A percentile compares a stretch with the other conserved stretches of the same genome.
Conservation (phyloP, 306 rosid species). For the Prunus campanulata region DNA sequence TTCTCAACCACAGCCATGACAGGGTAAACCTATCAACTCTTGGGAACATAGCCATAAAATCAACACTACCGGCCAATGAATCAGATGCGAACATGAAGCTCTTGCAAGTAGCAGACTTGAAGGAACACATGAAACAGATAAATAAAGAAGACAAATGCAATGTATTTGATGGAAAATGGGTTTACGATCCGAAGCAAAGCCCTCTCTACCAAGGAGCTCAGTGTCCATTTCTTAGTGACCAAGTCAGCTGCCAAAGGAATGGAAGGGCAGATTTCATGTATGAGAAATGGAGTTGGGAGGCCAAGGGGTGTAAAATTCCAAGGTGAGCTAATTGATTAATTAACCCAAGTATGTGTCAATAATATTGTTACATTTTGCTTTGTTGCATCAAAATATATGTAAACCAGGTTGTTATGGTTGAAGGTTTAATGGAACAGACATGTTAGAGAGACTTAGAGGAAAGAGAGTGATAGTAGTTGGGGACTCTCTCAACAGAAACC, state of each 20-base stretch:
- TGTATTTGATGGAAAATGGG: constrained; percentile 45
- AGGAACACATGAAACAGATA: neutral
- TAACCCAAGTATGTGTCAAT: neutral
- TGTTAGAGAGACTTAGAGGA: constrained; percentile 45
- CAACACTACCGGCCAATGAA: constrained; percentile 1
- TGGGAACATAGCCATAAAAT: neutral
- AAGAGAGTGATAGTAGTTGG: constrained; percentile 45
- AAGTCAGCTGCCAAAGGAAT: constrained; percentile 46
- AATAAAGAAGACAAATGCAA: constrained; percentile 29
- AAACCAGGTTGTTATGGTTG: neutral
- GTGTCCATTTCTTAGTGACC: constrained; percentile 51
- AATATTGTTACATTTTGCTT: neutral
- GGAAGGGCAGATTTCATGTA: constrained; percentile 44
- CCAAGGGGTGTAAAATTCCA: constrained; percentile 38
- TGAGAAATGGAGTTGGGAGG: constrained; percentile 49
- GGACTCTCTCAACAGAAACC: constrained; percentile 52
- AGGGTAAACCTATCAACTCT: constrained; percentile 2
- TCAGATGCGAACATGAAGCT: neutral
- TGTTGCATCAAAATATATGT: neutral
- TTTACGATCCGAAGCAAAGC: constrained; percentile 30
- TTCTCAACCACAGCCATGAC: constrained; percentile 20
- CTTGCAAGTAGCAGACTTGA: neutral
- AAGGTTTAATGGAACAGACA: constrained; percentile 36
- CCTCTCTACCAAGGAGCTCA: constrained; percentile 23
- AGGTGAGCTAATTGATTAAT: constrained; percentile 20